Evolutionary conservation across 2,329 filamentous ascomycete species (phyloP).

Genomic region (Penicillium olsonii): DNA sequence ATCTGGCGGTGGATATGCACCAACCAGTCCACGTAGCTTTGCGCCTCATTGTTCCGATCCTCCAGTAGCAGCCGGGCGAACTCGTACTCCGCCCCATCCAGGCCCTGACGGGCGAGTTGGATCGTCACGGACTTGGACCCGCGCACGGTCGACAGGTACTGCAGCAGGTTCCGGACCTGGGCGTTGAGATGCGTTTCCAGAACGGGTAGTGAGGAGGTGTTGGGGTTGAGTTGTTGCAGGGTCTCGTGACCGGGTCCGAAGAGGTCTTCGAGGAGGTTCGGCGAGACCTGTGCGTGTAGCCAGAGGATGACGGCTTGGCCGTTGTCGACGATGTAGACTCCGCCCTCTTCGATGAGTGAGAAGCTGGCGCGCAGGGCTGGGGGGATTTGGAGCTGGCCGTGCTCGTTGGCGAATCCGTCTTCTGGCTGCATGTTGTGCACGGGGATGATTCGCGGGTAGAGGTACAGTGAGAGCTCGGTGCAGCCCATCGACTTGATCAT

Average conservation of each 20-base stretch:
- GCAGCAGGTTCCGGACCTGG: constrained; percentile 89
- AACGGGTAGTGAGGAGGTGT: constrained; percentile 75
- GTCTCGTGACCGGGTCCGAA: constrained; percentile 75
- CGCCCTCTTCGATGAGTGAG: constrained; percentile 84
- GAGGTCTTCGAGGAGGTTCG: constrained; percentile 84
- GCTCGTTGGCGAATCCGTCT: constrained; percentile 91
- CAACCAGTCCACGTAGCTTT: constrained; percentile 98
- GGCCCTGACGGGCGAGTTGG: constrained; percentile 85
- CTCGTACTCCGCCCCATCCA: constrained; percentile 95
- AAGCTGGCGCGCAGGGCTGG: constrained; percentile 80
- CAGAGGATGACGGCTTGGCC: constrained; percentile 89
- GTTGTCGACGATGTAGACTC: constrained; percentile 93
- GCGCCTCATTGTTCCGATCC: constrained; percentile 95
- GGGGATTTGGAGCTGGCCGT: constrained; percentile 84
- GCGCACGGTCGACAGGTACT: constrained; percentile 77
- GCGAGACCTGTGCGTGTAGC: constrained; percentile 89
- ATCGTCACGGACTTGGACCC: constrained; percentile 86
- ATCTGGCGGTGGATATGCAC: constrained; percentile 93
- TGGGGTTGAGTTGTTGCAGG: constrained; percentile 77
- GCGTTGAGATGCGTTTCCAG: constrained; percentile 91
- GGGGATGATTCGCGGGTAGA: constrained; percentile 91
- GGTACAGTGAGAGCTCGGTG: constrained; percentile 82
- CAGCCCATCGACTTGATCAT: constrained; percentile 87
- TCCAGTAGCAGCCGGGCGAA: constrained; percentile 90
- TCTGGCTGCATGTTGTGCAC: constrained; percentile 84